A percentile compares a stretch with the other conserved stretches of the same genome.
Evolutionary conservation across 2,329 filamentous ascomycete genomes (phyloP).

Genomic region (Neonectria faginata): DNA sequence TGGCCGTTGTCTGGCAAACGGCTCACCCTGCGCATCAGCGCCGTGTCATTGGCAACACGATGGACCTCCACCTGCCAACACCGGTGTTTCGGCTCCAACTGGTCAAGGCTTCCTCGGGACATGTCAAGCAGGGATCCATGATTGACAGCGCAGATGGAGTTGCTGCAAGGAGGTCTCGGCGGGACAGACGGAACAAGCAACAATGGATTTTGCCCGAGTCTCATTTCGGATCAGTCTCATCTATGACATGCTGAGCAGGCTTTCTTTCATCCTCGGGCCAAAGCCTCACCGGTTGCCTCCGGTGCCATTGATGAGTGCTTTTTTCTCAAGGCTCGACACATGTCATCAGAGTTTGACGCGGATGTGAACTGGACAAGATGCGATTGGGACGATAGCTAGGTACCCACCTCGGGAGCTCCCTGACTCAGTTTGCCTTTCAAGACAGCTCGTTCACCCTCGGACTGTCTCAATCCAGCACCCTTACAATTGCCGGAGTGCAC

Average conservation of each 20-base stretch:
- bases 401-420: background rate
- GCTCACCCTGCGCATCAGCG: background rate
- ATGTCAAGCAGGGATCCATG: conserved; percentile 10
- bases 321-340: conserved; percentile 21
- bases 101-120: conserved; percentile 24
- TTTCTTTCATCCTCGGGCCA: conserved; percentile 9
- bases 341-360: background rate
- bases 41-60: background rate
- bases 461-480: background rate
- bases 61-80: conserved; percentile 21
- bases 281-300: conserved; percentile 15
- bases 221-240: conserved; percentile 15
- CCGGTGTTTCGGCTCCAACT: conserved; percentile 34
- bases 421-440: conserved; percentile 13
- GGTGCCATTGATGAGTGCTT: background rate
- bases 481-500: background rate
- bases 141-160: conserved; percentile 4
- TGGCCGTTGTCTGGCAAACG: conserved; percentile 4
- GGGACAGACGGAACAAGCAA: background rate
- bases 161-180: conserved; percentile 22
- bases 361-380: conserved; percentile 5
- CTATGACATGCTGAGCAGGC: conserved; percentile 6
- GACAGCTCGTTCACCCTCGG: too few species aligned
- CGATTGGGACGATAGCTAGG: conserved; percentile 12
- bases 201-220: conserved; percentile 2